Base-by-base conservation (phyloP, 2,329 filamentous ascomycete species). In the Capronia epimyces region DNA sequence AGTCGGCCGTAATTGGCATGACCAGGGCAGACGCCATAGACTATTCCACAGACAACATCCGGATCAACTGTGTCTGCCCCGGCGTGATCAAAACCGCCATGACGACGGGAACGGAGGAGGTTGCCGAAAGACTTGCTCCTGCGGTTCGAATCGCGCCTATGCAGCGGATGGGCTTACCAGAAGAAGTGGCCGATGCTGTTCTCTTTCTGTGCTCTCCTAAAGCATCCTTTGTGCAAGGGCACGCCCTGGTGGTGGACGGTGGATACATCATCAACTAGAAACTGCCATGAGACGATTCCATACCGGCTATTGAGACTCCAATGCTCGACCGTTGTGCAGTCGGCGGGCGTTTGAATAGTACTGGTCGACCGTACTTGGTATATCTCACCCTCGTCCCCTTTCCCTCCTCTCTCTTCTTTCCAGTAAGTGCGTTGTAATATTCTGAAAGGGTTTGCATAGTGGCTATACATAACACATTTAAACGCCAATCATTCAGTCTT, bases 231-330 rank as follows among this genome's bases (percentile, higher is more conserved):
- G 64, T 79, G 1, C 75, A 77, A 46, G 76, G 76, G 0, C 70
- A 76, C 61, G 74, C 75, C 0, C 60, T 78, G 56, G 71, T 77
- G 1, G 76, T 79, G 0, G 76, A 79, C 55, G 76, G 76, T 6
- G 76, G 76, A 1, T 78, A 78, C 60, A 69, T 40, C 22, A 50
- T 50, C 31, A 50, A 50, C 20, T 50, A 39, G 36, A 22, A 16
- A 18, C 25, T n/a, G n/a, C n/a, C n/a, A n/a, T n/a, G n/a, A n/a
- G n/a, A n/a, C n/a, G n/a, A n/a, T n/a, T n/a, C n/a, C n/a, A n/a
- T n/a, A n/a, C n/a, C n/a, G n/a, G n/a, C n/a, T n/a, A n/a, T n/a
- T n/a, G n/a, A n/a, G n/a, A n/a, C n/a, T n/a, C n/a, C n/a, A n/a
- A n/a, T n/a, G n/a, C n/a, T n/a, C n/a, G n/a, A n/a, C n/a, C n/a